Evolutionary conservation across 495 filamentous ascomycete species (phyloP).

Genomic region (Neurospora hispaniola): DNA sequence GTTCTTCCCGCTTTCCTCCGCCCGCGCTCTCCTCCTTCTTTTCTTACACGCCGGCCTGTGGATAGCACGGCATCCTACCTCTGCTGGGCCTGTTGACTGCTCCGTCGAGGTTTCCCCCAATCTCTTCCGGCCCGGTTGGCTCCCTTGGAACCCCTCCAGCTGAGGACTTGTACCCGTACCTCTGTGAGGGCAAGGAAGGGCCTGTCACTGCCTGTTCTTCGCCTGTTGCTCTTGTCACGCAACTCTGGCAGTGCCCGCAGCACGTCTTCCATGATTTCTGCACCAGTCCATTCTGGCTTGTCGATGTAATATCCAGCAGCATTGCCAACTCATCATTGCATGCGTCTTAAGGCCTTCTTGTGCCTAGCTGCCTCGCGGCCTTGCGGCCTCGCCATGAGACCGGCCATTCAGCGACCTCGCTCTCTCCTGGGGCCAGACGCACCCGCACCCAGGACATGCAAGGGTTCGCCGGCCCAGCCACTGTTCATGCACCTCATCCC

Average conservation of each 20-base stretch:
- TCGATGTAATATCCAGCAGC: conserved; percentile 56
- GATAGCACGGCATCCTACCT: neutral
- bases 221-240: neutral
- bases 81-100: neutral
- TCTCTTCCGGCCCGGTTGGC: neutral
- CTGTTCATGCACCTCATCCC: conserved; percentile 48
- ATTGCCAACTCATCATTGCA: conserved; percentile 89
- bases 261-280: conserved; percentile 5
- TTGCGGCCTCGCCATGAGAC: conserved; percentile 22
- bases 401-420: conserved; percentile 23
- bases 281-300: conserved; percentile 13
- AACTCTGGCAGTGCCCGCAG: neutral
- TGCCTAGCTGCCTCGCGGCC: conserved; percentile 35
- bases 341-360: conserved; percentile 49
- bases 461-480: conserved; percentile 35
- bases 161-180: neutral
- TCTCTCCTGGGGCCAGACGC: conserved; percentile 31
- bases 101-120: neutral
- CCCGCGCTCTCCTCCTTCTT: neutral
- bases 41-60: neutral
- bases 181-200: neutral
- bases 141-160: neutral
- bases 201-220: neutral
- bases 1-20: neutral
- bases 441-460: conserved; percentile 19